A percentile compares a stretch with the other conserved stretches of the same genome.
These are phyloP conservation scores for Cercospora sesami DNA, from an alignment of 2,329 filamentous ascomycete genomes.

Conservation along the genomic window DNA sequence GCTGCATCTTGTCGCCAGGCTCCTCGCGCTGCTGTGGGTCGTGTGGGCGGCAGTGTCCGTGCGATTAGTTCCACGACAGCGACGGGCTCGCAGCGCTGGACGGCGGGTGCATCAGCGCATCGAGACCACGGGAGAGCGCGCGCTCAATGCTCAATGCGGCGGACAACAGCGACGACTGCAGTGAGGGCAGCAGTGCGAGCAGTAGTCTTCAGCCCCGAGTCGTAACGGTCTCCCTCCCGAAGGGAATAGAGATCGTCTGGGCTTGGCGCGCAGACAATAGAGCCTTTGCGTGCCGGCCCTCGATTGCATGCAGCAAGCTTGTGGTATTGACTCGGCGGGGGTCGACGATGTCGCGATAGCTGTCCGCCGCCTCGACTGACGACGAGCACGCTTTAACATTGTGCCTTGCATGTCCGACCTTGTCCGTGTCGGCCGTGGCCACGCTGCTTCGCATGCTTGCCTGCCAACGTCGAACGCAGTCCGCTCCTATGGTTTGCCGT, in stretches of 20 bases:
- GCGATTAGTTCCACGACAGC: not conserved
- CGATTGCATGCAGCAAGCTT: not conserved
- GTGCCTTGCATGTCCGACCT: not conserved
- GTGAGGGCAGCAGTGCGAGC: not conserved
- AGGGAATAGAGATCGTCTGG: not conserved
- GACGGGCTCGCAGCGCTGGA: constrained; percentile 2
- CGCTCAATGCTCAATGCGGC: not conserved
- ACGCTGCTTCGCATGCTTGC: not conserved
- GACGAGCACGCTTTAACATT: not conserved
- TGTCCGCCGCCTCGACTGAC: not conserved
- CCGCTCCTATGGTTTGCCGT: constrained; percentile 1
- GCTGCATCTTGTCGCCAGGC: constrained; percentile 7
- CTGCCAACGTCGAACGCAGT: not conserved
- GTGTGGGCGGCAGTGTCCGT: not conserved
- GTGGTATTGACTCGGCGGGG: not conserved
- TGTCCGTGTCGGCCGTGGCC: not conserved
- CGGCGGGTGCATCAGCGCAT: constrained; percentile 3
- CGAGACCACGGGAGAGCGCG: not conserved
- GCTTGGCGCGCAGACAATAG: constrained; percentile 8
- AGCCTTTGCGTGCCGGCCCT: not conserved
- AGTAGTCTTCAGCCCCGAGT: not conserved
- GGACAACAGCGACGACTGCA: not conserved
- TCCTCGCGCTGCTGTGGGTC: constrained; percentile 1
- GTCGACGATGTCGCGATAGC: not conserved
- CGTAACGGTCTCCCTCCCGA: not conserved